Base-by-base conservation (phyloP, 352 stramenopile genomes). In the Blastocystis sp. region DNA sequence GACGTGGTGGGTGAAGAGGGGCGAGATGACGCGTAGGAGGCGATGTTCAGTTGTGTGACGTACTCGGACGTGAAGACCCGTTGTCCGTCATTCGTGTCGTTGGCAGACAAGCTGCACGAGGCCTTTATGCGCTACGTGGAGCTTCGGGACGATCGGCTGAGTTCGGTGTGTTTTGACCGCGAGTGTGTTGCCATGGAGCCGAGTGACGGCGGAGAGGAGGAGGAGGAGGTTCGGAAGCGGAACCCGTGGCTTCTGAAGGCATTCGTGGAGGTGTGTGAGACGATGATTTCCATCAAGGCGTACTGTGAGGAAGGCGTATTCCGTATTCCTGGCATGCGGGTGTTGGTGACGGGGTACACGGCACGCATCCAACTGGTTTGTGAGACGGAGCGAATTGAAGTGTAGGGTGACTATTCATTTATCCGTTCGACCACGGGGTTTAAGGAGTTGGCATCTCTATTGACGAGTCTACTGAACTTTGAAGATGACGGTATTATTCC, bases 371-470 rank as follows among this genome's bases (percentile, higher is more conserved):
- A 53, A 51, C 18, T 51, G 29, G 40, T 36, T 14, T 6, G 46
- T 7, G 18, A n/a, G 3, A 48, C 24, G 34, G 9, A 16, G n/a
- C 21, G n/a, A 18, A 21, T 0, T 81, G 46, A 48, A 36, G n/a
- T 32, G 29, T 81, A 81, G 69, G 69, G 69, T n/a, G 69, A 81
- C 53, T 81, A 81, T n/a, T 48, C 54, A 11, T 81, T 27, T 29
- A 81, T 81, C 24, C 69, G 32, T 1, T 65, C 44, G 21, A 24
- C 44, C 34, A 34, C 16, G 21, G 69, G 48, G 18, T 64, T 44
- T n/a, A 64, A 63, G 69, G 69, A 81, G 40, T 44, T 81, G n/a
- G 40, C 69, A 3, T 64, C 48, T 16, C 51, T 81, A n/a, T 27
- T 81, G 18, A 42, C 27, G 0, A 42, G 44, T 4, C 27, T 32